Conservation (phyloP, 139 green algal species). For the Chlamydomonas asymmetrica region DNA sequence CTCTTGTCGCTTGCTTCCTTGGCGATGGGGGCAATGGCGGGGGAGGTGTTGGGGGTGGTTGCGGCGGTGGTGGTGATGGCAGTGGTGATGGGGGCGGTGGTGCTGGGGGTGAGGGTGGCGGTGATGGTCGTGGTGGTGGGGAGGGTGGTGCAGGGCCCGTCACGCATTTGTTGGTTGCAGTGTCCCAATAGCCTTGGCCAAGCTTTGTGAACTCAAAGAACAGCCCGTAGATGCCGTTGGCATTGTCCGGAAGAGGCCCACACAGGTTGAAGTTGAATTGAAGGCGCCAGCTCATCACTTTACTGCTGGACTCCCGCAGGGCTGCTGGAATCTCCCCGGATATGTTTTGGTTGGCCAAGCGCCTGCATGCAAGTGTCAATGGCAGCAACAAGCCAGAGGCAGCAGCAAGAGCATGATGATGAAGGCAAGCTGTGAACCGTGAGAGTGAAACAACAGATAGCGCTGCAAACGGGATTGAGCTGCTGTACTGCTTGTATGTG, state of each 20-base stretch:
- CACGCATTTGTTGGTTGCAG: not conserved
- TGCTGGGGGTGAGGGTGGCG: not conserved
- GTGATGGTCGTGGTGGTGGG: not conserved
- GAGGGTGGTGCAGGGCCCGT: not conserved
- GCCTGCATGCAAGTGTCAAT: not conserved
- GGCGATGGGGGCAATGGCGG: not conserved
- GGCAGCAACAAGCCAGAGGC: not conserved
- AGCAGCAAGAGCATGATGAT: not conserved
- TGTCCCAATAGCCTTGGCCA: not conserved
- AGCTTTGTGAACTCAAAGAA: not conserved
- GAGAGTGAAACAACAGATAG: not conserved
- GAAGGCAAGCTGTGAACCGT: too few species aligned
- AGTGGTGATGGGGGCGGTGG: not conserved
- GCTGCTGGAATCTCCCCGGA: not conserved
- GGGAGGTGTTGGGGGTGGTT: not conserved
- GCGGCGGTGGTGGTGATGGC: not conserved
- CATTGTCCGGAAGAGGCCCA: not conserved
- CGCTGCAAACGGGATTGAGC: not conserved
- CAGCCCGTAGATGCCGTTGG: not conserved
- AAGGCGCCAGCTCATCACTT: slow-evolving; percentile 1
- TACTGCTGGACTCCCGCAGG: not conserved
- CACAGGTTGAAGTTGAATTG: slow-evolving; percentile 8
- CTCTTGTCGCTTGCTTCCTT: too few species aligned
- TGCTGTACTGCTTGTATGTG: not conserved
- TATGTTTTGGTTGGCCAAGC: slow-evolving; percentile 3